Percentiles rank a stretch among this genome's conserved stretches.
Conservation (phyloP, 1,284 basidiomycete genomes). For the Sporisorium reilianum region DNA sequence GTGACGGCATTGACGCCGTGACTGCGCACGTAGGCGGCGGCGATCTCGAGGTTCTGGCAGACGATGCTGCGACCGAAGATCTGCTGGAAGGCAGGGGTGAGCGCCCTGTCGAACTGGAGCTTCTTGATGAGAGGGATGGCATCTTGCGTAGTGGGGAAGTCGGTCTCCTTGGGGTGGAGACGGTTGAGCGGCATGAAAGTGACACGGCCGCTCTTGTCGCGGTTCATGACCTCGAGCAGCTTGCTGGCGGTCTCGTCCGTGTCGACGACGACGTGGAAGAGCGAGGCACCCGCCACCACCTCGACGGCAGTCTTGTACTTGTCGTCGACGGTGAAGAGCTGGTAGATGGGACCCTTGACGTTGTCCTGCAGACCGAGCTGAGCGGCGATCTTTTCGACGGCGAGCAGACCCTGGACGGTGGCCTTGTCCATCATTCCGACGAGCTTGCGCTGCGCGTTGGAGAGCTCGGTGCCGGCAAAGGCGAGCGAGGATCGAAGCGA, state of each 20-base stretch:
- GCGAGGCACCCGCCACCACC: slow-evolving; percentile 90
- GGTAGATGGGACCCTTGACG: slow-evolving; percentile 93
- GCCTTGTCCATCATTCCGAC: slow-evolving; percentile 92
- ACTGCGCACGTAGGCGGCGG: slow-evolving; percentile 91
- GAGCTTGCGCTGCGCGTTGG: slow-evolving; percentile 80
- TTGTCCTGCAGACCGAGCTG: slow-evolving; percentile 76
- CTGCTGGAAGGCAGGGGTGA: slow-evolving; percentile 89
- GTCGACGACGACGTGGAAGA: slow-evolving; percentile 98
- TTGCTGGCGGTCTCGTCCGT: slow-evolving; percentile 89
- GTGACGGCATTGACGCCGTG: slow-evolving; percentile 97
- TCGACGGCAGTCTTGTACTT: slow-evolving; percentile 95
- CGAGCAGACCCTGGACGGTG: slow-evolving; percentile 85
- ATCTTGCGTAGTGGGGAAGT: slow-evolving; percentile 79
- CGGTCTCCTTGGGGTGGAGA: slow-evolving; percentile 79
- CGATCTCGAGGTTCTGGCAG: slow-evolving; percentile 89
- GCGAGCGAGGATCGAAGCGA: slow-evolving; percentile 80
- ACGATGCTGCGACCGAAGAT: slow-evolving; percentile 99
- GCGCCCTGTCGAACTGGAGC: slow-evolving; percentile 80
- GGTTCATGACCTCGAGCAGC: slow-evolving; percentile 90
- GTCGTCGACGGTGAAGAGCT: slow-evolving; percentile 90
- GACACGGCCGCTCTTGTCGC: slow-evolving; percentile 90
- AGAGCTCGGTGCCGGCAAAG: slow-evolving; percentile 84
- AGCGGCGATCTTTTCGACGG: slow-evolving; percentile 84
- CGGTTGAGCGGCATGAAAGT: slow-evolving; percentile 99
- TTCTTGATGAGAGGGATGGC: slow-evolving; percentile 83